These are phyloP conservation scores for Malus hybrid DNA, from an alignment of 331 rosid genomes.

Conservation along the genomic window DNA sequence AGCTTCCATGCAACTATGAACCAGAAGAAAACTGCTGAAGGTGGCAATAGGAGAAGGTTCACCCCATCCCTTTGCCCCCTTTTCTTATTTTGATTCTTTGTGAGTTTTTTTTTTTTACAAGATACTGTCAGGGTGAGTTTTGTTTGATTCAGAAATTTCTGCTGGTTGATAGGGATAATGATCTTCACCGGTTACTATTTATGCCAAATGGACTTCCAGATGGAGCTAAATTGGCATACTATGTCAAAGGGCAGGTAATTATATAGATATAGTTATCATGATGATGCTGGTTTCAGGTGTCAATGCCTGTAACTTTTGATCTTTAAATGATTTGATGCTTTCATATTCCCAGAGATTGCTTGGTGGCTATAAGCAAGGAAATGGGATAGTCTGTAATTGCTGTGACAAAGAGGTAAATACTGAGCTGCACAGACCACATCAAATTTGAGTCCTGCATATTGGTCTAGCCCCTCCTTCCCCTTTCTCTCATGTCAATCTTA, in stretches of 20 bases:
- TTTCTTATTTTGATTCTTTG: background rate
- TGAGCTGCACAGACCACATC: background rate
- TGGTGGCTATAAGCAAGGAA: slow-evolving; percentile 94
- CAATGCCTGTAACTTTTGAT: background rate
- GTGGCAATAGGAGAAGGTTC: slow-evolving; percentile 79
- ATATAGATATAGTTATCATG: background rate
- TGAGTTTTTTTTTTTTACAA: background rate
- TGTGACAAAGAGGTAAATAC: slow-evolving; percentile 74
- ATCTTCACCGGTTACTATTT: slow-evolving; percentile 83
- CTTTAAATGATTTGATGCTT: slow-evolving; percentile 9
- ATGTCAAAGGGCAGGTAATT: slow-evolving; percentile 93
- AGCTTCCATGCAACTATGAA: slow-evolving; percentile 28
- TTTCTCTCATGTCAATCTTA: background rate
- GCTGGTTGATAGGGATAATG: slow-evolving; percentile 68
- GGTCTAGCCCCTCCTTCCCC: slow-evolving; percentile 2
- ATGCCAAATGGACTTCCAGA: slow-evolving; percentile 97
- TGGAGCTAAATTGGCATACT: slow-evolving; percentile 96
- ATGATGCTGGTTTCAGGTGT: slow-evolving; percentile 6
- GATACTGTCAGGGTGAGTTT: background rate
- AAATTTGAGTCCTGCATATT: slow-evolving; percentile 2
- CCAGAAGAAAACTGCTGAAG: slow-evolving; percentile 57
- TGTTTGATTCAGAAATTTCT: background rate
- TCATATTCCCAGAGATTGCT: slow-evolving; percentile 55
- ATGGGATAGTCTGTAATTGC: slow-evolving; percentile 80
- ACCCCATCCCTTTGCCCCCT: background rate